Evolutionary conservation across 176 grass and related monocot genomes (phyloP), one percentile per base, ranked within the genome.

Genomic region (Oryza nivara): DNA sequence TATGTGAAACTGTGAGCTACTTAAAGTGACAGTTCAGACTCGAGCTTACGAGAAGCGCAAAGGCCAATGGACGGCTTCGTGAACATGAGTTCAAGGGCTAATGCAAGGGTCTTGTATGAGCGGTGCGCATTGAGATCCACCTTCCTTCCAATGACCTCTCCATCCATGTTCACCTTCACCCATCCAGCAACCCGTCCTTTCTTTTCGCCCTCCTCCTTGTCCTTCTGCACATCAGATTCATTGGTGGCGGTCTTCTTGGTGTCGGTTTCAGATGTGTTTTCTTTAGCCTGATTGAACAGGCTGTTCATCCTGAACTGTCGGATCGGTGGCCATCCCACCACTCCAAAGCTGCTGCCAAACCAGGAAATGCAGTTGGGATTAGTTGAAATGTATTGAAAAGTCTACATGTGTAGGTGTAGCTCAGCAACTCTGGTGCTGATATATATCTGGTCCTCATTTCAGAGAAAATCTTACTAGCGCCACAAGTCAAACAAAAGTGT

Each of bases 281-380:
- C 92, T 85, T 85, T 97, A 68, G 88, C 85, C 71, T 88, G 86
- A 35, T 80, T 87, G 36, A 94, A 94, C 73, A 97, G 81, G 84
- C 44, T 97, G 86, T 94, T 94, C 90, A 97, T 97, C 88, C 95
- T 63, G 86, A 88, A 94, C 47, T 86, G 76, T 81, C 86, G 82
- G 44, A 97, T 90, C 1, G 95, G 95, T 54, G 95, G 95, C 95
- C 94, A 97, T 91, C 95, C 95, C 74, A 92, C 89, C 36, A 92
- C 90, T 74, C 85, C 86, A 80, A 88, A 91, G 78, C 86, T 91
- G 86, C 84, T 68, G 44, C 34, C 17, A 83, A 60, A 80, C 0
- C 0, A 0, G 11, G 54, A 82, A 81, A 81, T 22, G 67, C 28
- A 38, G 65, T 75, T 15, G 5, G 15, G 30, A 20, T 83, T 79